A percentile compares a stretch with the other conserved stretches of the same genome.
Conservation (phyloP, 2,329 filamentous ascomycete genomes). For the Alternaria infectoria region DNA sequence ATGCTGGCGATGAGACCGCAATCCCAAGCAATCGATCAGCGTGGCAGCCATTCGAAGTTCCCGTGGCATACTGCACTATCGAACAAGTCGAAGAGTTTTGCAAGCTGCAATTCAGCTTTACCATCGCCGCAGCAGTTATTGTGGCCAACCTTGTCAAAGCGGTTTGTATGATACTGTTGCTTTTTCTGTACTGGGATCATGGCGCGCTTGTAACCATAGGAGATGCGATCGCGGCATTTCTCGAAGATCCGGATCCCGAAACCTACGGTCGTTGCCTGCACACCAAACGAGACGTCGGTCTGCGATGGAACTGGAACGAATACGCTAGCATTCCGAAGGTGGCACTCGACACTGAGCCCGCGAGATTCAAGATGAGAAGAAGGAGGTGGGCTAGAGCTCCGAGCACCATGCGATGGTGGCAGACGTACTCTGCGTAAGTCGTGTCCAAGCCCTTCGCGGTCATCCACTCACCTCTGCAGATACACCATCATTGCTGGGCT, state of each 20-base stretch:
- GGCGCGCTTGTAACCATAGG: constrained; percentile 27
- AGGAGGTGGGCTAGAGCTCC: neutral
- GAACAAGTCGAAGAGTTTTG: constrained; percentile 27
- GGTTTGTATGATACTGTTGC: constrained; percentile 11
- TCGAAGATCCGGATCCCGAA: constrained; percentile 20
- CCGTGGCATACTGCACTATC: constrained; percentile 26
- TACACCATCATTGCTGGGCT: neutral
- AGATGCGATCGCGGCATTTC: constrained; percentile 31
- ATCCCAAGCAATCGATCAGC: constrained; percentile 7
- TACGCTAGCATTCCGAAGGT: neutral
- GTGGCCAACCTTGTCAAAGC: constrained; percentile 16
- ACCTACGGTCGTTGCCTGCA: constrained; percentile 17
- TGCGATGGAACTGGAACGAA: constrained; percentile 1
- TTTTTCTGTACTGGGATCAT: constrained; percentile 9
- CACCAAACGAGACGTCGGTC: neutral
- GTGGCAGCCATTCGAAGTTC: constrained; percentile 16
- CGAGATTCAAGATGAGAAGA: neutral
- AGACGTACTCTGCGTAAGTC: neutral
- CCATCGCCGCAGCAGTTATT: constrained; percentile 22
- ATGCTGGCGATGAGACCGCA: constrained; percentile 3
- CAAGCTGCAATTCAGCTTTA: constrained; percentile 34
- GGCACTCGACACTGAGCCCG: neutral
- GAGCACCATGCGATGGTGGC: neutral
- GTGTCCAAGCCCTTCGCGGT: neutral
- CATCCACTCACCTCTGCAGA: neutral